Conservation (phyloP, 176 grass and related monocot species). For the Lolium rigidum region DNA sequence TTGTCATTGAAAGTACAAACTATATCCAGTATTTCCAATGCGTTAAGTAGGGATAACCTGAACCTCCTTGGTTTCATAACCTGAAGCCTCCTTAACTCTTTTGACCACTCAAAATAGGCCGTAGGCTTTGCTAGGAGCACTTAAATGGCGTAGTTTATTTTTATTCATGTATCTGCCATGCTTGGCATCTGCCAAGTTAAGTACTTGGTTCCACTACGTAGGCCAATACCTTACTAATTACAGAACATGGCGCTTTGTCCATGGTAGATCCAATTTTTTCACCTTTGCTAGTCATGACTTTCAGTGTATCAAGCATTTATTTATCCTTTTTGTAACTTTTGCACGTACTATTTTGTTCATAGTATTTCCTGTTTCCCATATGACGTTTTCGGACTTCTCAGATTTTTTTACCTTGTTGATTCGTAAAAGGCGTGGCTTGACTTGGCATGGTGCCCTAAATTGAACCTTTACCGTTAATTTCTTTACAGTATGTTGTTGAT, state of each 20-base stretch:
- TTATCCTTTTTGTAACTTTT: conserved; percentile 3
- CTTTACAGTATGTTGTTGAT: neutral
- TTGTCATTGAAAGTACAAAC: neutral
- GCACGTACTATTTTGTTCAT: neutral
- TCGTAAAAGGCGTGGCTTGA: neutral
- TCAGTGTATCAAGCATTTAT: neutral
- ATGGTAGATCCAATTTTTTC: neutral
- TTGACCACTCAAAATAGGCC: neutral
- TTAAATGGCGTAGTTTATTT: neutral
- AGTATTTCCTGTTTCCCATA: neutral
- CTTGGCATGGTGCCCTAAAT: neutral
- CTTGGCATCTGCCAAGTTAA: neutral
- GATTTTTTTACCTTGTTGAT: conserved; percentile 4
- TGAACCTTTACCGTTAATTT: conserved; percentile 3
- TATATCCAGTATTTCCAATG: neutral
- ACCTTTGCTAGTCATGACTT: neutral
- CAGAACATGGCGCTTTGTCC: neutral
- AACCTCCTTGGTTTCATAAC: neutral
- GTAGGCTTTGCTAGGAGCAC: neutral
- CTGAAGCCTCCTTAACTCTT: neutral
- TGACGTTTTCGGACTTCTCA: neutral
- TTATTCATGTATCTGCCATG: conserved; percentile 1
- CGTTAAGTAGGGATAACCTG: neutral
- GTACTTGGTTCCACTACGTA: neutral
- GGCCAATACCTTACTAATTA: neutral